Conservation (phyloP, 2,329 filamentous ascomycete species). For the Cytospora leucostoma region DNA sequence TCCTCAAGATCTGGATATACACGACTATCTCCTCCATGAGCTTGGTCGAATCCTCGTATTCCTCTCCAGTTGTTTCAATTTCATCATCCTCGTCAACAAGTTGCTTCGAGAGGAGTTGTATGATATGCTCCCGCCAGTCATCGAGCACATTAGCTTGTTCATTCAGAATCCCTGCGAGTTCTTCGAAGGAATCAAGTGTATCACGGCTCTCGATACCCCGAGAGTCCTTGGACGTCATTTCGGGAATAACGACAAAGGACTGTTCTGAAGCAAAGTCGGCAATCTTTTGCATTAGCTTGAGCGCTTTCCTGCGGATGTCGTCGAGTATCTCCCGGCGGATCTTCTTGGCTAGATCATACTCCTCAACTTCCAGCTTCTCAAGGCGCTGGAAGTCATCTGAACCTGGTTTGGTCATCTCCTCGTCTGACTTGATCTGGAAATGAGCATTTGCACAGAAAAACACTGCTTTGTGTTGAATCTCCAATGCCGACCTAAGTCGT, state of each 20-base stretch:
- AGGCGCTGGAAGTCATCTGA: constrained; percentile 67
- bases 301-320: constrained; percentile 58
- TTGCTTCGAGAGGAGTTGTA: constrained; percentile 70
- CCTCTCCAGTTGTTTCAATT: constrained; percentile 80
- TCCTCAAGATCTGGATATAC: constrained; percentile 77
- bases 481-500: constrained; percentile 70
- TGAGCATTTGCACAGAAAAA: constrained; percentile 86
- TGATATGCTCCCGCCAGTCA: constrained; percentile 72
- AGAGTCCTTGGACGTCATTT: constrained; percentile 53
- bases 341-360: constrained; percentile 76
- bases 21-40: constrained; percentile 87
- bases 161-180: constrained; percentile 67
- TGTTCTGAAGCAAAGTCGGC: constrained; percentile 52
- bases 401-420: constrained; percentile 62
- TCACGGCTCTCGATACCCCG: constrained; percentile 73
- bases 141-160: constrained; percentile 70
- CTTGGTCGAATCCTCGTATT: constrained; percentile 85
- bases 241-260: constrained; percentile 63
- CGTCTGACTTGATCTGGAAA: constrained; percentile 78
- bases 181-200: constrained; percentile 66
- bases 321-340: constrained; percentile 79
- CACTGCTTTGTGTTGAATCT: constrained; percentile 76
- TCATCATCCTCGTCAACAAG: constrained; percentile 75
- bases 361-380: constrained; percentile 69
- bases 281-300: constrained; percentile 65